A percentile compares a stretch with the other conserved stretches of the same genome.
Conservation (phyloP, 2,329 filamentous ascomycete species). For the Colletotrichum higginsianum region DNA sequence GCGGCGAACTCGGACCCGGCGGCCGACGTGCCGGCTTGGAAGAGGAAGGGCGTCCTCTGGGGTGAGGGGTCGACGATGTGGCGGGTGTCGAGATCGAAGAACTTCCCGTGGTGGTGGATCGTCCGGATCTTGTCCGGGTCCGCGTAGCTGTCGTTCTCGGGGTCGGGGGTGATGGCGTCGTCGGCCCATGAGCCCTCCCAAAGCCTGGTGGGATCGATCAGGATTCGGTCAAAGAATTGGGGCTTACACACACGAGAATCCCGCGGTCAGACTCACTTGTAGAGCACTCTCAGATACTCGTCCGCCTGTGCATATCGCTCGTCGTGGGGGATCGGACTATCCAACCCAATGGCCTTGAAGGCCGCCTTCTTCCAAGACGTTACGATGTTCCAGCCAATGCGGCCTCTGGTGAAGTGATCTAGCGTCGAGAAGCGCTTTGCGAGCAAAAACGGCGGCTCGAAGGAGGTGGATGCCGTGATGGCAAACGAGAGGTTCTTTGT, state of each 20-base stretch:
- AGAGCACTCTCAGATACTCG: constrained; percentile 73
- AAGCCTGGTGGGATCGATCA: constrained; percentile 51
- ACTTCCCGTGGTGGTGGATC: constrained; percentile 65
- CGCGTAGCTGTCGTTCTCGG: constrained; percentile 68
- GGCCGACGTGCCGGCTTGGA: constrained; percentile 72
- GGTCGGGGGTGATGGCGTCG: constrained; percentile 69
- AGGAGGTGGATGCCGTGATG: constrained; percentile 75
- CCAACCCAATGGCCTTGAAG: constrained; percentile 73
- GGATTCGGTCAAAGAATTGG: constrained; percentile 25
- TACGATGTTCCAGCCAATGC: constrained; percentile 78
- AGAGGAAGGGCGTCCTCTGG: constrained; percentile 70
- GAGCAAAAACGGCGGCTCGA: constrained; percentile 73
- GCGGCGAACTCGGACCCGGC: constrained; percentile 71
- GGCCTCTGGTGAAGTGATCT: constrained; percentile 73
- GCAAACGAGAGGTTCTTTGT: constrained; percentile 75
- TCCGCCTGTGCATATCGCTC: constrained; percentile 73
- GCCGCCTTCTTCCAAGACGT: constrained; percentile 72
- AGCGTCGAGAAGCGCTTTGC: constrained; percentile 75
- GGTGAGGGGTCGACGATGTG: constrained; percentile 69
- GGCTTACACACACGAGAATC: no score
- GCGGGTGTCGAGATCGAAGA: constrained; percentile 49
- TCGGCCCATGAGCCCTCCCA: constrained; percentile 71
- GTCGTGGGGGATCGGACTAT: constrained; percentile 72
- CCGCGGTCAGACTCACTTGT: constrained; percentile 62
- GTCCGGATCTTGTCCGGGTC: constrained; percentile 71